phyloP scores from a whole-genome alignment of 768 basidiomycete species.

The Tylopilus felleus region DNA sequence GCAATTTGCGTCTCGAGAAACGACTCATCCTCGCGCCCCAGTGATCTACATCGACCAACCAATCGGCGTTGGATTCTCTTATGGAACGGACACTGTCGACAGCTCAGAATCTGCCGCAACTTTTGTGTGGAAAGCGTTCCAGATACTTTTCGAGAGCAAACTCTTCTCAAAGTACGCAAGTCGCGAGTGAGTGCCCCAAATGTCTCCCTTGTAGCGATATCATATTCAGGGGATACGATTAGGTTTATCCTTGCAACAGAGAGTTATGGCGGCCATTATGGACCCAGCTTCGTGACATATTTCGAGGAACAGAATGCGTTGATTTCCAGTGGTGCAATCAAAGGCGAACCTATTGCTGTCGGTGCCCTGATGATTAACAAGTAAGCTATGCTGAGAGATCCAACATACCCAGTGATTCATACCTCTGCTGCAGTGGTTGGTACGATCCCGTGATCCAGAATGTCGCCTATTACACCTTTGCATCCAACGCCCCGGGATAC shows the following conservation, averaged over 20 bases:
- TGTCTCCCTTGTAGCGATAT: neutral
- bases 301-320: slow-evolving; percentile 60
- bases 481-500: slow-evolving; percentile 61
- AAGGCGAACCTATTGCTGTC: slow-evolving; percentile 51
- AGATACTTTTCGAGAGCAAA: slow-evolving; percentile 56
- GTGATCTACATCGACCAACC: slow-evolving; percentile 74
- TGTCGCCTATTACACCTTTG: slow-evolving; percentile 57
- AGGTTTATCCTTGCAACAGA: slow-evolving; percentile 66
- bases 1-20: neutral
- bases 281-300: slow-evolving; percentile 59
- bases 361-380: slow-evolving; percentile 67
- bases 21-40: slow-evolving; percentile 18
- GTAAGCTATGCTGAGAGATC: slow-evolving; percentile 25
- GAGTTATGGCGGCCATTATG: slow-evolving; percentile 68
- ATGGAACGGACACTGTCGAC: slow-evolving; percentile 54
- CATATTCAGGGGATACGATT: neutral
- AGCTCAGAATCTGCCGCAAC: slow-evolving; percentile 48
- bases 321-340: slow-evolving; percentile 42
- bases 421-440: slow-evolving; percentile 47
- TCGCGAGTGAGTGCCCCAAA: slow-evolving; percentile 43
- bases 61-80: slow-evolving; percentile 63
- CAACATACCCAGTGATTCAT: neutral
- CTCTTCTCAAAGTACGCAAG: slow-evolving; percentile 49
- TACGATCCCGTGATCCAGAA: slow-evolving; percentile 63
- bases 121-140: slow-evolving; percentile 62